Percentiles rank a stretch among this genome's conserved stretches.
Conservation (phyloP, 2,329 filamentous ascomycete genomes). For the Aaosphaeria arxii region DNA sequence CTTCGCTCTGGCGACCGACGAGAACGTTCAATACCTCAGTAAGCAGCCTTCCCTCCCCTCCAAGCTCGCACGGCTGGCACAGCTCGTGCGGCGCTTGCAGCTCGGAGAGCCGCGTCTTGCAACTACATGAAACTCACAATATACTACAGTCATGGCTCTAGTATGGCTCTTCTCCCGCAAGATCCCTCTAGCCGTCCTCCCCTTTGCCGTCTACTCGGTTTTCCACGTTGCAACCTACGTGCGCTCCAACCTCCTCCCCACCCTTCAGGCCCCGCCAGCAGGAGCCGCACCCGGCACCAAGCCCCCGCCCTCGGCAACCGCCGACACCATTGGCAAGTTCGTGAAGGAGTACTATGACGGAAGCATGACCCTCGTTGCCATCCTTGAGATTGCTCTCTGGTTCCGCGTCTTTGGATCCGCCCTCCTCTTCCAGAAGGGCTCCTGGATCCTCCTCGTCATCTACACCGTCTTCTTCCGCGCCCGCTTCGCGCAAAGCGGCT, state of each 20-base stretch:
- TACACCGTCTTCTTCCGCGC: conserved; percentile 94
- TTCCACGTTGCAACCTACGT: conserved; percentile 98
- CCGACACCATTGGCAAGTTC: conserved; percentile 84
- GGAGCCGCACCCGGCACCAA: conserved; percentile 54
- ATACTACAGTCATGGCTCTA: conserved; percentile 73
- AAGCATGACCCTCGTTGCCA: conserved; percentile 90
- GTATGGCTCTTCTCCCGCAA: conserved; percentile 93
- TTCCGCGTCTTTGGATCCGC: conserved; percentile 77
- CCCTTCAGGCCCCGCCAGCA: conserved; percentile 66
- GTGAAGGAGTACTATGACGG: conserved; percentile 98
- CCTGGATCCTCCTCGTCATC: conserved; percentile 80
- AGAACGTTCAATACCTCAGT: conserved; percentile 98
- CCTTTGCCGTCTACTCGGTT: conserved; percentile 94
- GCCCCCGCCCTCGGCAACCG: conserved; percentile 60
- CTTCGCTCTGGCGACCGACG: conserved; percentile 72
- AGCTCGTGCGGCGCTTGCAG: not conserved
- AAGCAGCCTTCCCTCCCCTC: conserved; percentile 39
- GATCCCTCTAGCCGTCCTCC: conserved; percentile 84
- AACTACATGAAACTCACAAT: conserved; percentile 9
- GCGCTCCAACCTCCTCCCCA: conserved; percentile 88
- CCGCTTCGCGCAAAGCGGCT: conserved; percentile 83
- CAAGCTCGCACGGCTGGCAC: not conserved
- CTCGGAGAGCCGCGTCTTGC: too few relatives aligned
- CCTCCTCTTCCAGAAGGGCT: conserved; percentile 83
- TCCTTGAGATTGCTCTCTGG: conserved; percentile 85